Base-by-base conservation (phyloP, 2,329 filamentous ascomycete species). In the Penicillium hordei region DNA sequence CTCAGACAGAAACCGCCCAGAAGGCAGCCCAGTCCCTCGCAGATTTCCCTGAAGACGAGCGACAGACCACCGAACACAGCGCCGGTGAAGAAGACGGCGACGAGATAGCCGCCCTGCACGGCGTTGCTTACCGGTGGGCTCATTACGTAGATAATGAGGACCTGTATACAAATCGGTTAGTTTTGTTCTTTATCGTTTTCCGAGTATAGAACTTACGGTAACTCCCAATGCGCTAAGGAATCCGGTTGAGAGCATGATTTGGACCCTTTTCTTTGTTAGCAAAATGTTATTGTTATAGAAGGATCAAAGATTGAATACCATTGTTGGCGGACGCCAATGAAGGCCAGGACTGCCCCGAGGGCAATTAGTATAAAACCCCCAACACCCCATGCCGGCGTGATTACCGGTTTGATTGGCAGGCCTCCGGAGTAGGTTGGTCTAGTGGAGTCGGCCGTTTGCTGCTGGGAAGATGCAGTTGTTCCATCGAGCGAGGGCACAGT, bases 101-200 rank as follows among this genome's bases (percentile, higher is more conserved):
- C 89, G 36, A 97, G 84, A 72, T 94, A 97, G 31, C 86, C 93
- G 27, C 91, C 93, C 75, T 97, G 91, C 2, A 94, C 79, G 0
- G 86, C 89, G 71, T 89, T 78, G 58, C 82, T 85, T 39, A 96
- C 83, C 0, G 92, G 91, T 0, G 87, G 83, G 54, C 82, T 88
- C 89, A 95, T 94, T 39, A 97, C 88, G 71, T 97, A 97, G 44
- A 96, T 75, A 54, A 97, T 91, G 23, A 97, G 79, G 2, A 96
- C 79, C 70, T 78, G 45, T 31, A n/a, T 48, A 27, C 15, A 39
- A 4, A 36, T 42, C 48, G 10, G 33, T 57, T 10, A 58, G 54
- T 38, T 17, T 13, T 13, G 12, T 21, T 25, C 34, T 7, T 8
- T 3, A 21, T 17, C 25, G 17, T 9, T 12, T 19, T 10, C 5